Percentiles rank a stretch among this genome's conserved stretches.
These are phyloP conservation scores for Xylaria intraflava DNA, from an alignment of 495 filamentous ascomycete genomes.

Conservation along the genomic window DNA sequence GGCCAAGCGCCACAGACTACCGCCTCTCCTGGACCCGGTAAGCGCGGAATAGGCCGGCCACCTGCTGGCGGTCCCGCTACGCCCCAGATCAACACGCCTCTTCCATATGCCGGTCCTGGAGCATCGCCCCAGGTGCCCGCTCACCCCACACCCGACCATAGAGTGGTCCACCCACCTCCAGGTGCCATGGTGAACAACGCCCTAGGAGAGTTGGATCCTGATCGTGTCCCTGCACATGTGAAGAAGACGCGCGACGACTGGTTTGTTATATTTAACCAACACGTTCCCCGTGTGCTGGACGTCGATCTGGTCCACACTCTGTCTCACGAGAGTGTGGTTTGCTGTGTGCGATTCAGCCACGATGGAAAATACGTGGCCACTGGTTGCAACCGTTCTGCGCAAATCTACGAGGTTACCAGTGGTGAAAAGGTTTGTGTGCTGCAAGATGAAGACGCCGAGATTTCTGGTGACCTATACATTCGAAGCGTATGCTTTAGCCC, in stretches of 20 bases:
- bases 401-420: conserved; percentile 79
- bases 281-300: conserved; percentile 74
- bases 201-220: conserved; percentile 80
- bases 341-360: conserved; percentile 83
- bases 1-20: conserved; percentile 73
- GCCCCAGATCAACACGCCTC: conserved; percentile 77
- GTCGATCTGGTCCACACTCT: conserved; percentile 84
- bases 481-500: conserved; percentile 90
- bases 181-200: conserved; percentile 56
- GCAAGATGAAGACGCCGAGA: conserved; percentile 77
- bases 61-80: conserved; percentile 73
- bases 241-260: conserved; percentile 80
- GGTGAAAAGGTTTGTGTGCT: conserved; percentile 73
- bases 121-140: conserved; percentile 74
- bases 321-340: conserved; percentile 81
- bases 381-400: conserved; percentile 80
- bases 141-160: conserved; percentile 65
- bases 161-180: conserved; percentile 39
- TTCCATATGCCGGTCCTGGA: conserved; percentile 74
- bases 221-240: conserved; percentile 71
- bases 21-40: conserved; percentile 76
- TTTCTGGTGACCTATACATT: conserved; percentile 82
- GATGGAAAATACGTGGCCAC: conserved; percentile 87
- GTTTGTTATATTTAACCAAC: conserved; percentile 86
- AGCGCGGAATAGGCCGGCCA: conserved; percentile 45